Evolutionary conservation across 1,284 basidiomycete genomes (phyloP), one percentile per base, ranked within the genome.

Genomic region (Coniferiporia weirii): DNA sequence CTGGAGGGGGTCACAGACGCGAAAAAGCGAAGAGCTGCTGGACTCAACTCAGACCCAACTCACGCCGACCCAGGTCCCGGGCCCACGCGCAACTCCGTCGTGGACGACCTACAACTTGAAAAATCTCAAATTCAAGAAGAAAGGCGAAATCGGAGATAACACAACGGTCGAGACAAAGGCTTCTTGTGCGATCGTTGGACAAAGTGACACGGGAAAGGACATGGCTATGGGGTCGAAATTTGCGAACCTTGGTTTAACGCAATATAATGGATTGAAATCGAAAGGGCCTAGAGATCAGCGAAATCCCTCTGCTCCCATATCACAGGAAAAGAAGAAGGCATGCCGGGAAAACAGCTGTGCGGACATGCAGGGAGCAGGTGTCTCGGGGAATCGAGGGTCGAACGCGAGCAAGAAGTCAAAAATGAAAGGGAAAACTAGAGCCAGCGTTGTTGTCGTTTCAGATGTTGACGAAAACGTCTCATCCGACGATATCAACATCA

Each of bases 401-500:
- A 46, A 5, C 2, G 15, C 15, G 27, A 15, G 15, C 40, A 54
- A 45, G 6, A 17, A 44, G 19, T 19, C 22, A 13, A 19, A 52
- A 12, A 15, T 19, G 50, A 38, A 52, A n/a, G 35, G 17, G 27
- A 52, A 52, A 20, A 35, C 34, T 9, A 35, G 17, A 17, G 20
- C 4, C 13, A n/a, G 46, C 20, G 44, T 46, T 15, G 13, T n/a
- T 19, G 17, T 17, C 44, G 13, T 48, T 20, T 10, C 34, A 38
- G n/a, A 9, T 32, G 34, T 20, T 34, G 12, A 17, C 32, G 17
- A 35, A 22, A 38, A 35, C 27, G 20, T 35, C 1, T 56, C 54
- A 17, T 56, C 54, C 8, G 54, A 56, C 35, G 54, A 56, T 32
- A 45, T 56, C 7, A 56, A 56, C n/a, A 27, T 56, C n/a, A 48